A percentile compares a stretch with the other conserved stretches of the same genome.
These are phyloP conservation scores for Pachyrhizus erosus DNA, from an alignment of 306 rosid genomes.

Conservation along the genomic window DNA sequence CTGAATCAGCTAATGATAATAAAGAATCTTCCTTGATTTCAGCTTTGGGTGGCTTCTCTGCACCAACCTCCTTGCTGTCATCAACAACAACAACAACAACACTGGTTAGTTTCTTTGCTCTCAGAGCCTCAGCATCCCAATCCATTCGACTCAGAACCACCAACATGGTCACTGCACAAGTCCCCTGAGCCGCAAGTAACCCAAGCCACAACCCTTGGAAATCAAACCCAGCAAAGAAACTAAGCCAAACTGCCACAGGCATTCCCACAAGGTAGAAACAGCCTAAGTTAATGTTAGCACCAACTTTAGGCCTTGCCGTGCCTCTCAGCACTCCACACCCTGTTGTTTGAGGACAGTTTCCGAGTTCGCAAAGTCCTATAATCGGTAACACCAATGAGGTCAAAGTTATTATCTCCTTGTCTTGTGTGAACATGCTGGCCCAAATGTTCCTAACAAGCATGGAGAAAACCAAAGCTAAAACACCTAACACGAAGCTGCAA, in stretches of 20 bases:
- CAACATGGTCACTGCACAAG: conserved; percentile 87
- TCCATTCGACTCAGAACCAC: conserved; percentile 68
- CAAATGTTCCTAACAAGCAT: conserved; percentile 68
- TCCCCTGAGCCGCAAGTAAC: conserved; percentile 79
- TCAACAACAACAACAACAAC: conserved; percentile 42
- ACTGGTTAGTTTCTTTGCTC: conserved; percentile 65
- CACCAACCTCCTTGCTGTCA: conserved; percentile 50
- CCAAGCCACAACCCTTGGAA: conserved; percentile 90
- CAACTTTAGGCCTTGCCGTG: conserved; percentile 85
- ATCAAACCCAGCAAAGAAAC: conserved; percentile 69
- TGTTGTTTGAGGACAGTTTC: conserved; percentile 94
- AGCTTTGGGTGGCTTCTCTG: conserved; percentile 39
- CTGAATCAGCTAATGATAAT: conserved; percentile 38
- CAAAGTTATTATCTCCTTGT: conserved; percentile 62
- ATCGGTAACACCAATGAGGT: conserved; percentile 81
- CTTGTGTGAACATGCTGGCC: conserved; percentile 84
- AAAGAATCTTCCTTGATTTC: conserved; percentile 61
- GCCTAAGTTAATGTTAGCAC: conserved; percentile 81
- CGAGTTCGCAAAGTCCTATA: conserved; percentile 89
- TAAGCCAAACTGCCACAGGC: conserved; percentile 82
- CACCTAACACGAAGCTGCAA: conserved; percentile 69
- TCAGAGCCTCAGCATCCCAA: conserved; percentile 73
- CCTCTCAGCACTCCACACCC: conserved; percentile 98
- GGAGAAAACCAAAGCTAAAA: conserved; percentile 63
- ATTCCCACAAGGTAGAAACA: conserved; percentile 91